Evolutionary conservation across 345 rosid genomes (phyloP), one percentile per base, ranked within the genome.

Genomic region (Bruguiera gymnorhiza): DNA sequence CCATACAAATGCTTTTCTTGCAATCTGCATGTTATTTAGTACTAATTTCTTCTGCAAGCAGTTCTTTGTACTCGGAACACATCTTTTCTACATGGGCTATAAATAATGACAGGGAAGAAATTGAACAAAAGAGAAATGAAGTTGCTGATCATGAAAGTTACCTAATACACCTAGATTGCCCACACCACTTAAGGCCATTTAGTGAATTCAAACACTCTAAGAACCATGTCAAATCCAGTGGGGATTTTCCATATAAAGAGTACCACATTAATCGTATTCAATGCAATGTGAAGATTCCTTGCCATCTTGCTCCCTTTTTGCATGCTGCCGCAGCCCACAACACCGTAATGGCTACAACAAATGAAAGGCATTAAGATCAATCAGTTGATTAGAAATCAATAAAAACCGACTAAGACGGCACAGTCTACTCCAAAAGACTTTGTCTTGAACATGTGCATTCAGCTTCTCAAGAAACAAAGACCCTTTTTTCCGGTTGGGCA

Each of bases 261-360:
- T 60, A 79, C 51, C 65, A 94, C 89, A 48, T 94, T 91, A 46
- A 88, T 39, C 4, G 79, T 58, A 67, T 91, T 94, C 86, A 91
- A 79, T 2, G 90, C 84, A 65, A 91, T 91, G 84, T 94, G 97
- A 70, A 94, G 87, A 80, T 61, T 89, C 76, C 97, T 85, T 0
- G 98, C 96, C 0, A 89, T 83, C 78, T 88, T 95, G 19, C 61
- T 91, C 77, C 95, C 97, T 76, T 85, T 89, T 80, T 94, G 98
- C 96, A 89, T 1, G 97, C 96, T 0, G 97, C 93, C 0, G 78
- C 83, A 4, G 97, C 96, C 96, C 97, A 93, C 21, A 93, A 63
- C 70, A 84, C 91, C 34, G 97, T 91, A 50, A 91, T 91, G 55
- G 79, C 94, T 91, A 82, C 67, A 57, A 50, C 29, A 56, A 58